Evolutionary conservation across 805 yeast genomes (phyloP), one percentile per base, ranked within the genome.

Genomic region (Isabelozyma gotoi): DNA sequence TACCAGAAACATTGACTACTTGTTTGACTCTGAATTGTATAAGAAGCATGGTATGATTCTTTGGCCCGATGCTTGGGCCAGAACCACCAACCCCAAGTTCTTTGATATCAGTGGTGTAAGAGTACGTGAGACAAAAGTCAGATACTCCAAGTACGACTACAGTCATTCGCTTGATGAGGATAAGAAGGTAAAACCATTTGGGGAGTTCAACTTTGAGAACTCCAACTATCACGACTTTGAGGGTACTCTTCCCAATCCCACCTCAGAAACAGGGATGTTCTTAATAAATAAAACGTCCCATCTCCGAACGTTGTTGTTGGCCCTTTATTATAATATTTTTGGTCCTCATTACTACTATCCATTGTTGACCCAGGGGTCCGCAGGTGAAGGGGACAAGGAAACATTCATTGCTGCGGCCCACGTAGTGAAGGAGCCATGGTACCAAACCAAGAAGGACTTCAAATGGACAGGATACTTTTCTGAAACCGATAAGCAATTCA

Each of bases 321-420:
- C 86, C 2, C 65, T 81, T 33, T 85, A 83, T 60, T 85, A 85
- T 59, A 85, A 85, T 51, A 62, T 81, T 1, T 66, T 54, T 59
- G 91, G 92, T 0, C 89, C 89, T 0, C 61, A 70, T 7, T 81
- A 76, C 63, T 85, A 80, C 59, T 85, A 85, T 53, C 84, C 83
- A 8, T 61, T 85, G 44, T 69, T 85, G 49, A 77, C 88, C 0
- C 91, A 84, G 56, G 88, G 88, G 3, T 71, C 80, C 19, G 82
- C 88, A 1, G 92, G 92, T 19, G 86, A 85, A 66, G 91, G 92
- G 40, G 92, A 85, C 56, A 85, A 85, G 57, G 92, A 85, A 55
- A 84, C 92, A 0, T 84, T 83, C 51, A 75, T 81, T 33, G 80
- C 85, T 7, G 90, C 88, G 1, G 87, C 90, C 3, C 71, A 74